These are phyloP conservation scores for Blumeria hordei DNA, from an alignment of 2,329 filamentous ascomycete species.

Conservation along the genomic window DNA sequence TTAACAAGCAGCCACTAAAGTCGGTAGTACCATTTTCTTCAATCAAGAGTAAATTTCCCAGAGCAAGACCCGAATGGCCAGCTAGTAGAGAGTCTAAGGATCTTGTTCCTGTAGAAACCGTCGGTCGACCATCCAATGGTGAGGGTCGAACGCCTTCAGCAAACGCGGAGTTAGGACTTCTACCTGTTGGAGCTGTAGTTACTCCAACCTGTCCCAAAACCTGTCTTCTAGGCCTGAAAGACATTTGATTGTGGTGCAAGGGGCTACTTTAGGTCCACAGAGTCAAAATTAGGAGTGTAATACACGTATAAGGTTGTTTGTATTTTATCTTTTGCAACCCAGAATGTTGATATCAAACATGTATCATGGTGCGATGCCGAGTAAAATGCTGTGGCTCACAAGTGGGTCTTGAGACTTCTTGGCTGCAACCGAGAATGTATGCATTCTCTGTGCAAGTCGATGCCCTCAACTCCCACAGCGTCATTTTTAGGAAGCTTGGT, in stretches of 20 bases:
- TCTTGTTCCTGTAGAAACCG: constrained; percentile 73
- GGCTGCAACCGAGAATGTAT: too few species aligned
- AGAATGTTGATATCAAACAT: too few species aligned
- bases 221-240: background rate
- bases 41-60: constrained; percentile 59
- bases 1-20: constrained; percentile 61
- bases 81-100: constrained; percentile 70
- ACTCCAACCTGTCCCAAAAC: background rate
- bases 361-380: too few species aligned
- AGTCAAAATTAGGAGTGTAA: too few species aligned
- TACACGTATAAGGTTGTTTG: too few species aligned
- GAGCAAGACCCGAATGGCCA: constrained; percentile 60
- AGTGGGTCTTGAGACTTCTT: too few species aligned
- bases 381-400: too few species aligned
- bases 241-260: background rate
- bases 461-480: too few species aligned
- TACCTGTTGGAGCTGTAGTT: background rate
- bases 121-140: constrained; percentile 63
- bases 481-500: too few species aligned
- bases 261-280: too few species aligned
- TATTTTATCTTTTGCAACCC: too few species aligned
- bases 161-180: constrained; percentile 9
- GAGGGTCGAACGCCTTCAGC: constrained; percentile 50
- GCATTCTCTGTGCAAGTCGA: too few species aligned
- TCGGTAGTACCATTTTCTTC: constrained; percentile 87